phyloP scores from a whole-genome alignment of 163 green algal genomes.

The Picocystis sp. region DNA sequence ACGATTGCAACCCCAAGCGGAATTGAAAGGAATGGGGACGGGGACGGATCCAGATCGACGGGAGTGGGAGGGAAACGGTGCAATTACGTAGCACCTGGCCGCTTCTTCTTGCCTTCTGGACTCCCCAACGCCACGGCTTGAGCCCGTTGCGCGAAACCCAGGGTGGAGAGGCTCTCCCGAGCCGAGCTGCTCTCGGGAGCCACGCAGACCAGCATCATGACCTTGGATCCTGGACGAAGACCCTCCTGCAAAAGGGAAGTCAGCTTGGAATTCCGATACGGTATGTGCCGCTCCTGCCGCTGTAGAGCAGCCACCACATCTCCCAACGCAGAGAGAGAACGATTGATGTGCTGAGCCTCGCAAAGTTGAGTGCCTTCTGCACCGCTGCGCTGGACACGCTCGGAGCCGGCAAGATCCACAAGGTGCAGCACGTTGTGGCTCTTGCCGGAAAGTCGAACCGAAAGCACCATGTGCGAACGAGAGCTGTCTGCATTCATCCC shows the following conservation, averaged over 20 bases:
- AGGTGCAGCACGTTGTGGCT: constrained; percentile 22
- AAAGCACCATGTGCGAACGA: constrained; percentile 66
- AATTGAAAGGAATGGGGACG: too few species aligned
- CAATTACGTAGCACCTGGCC: too few species aligned
- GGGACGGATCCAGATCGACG: too few species aligned
- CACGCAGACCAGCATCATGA: constrained; percentile 22
- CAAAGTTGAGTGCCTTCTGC: constrained; percentile 43
- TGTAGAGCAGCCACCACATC: constrained; percentile 66
- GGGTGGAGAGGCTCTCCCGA: too few species aligned
- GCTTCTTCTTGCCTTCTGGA: too few species aligned
- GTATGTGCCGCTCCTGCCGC: constrained; percentile 45
- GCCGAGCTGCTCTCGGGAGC: too few species aligned
- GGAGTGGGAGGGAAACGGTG: too few species aligned
- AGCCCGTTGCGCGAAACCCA: too few species aligned
- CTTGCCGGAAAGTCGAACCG: constrained; percentile 26
- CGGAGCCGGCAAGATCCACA: constrained; percentile 43
- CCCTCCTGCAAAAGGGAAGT: constrained; percentile 37
- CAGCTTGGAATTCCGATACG: constrained; percentile 97
- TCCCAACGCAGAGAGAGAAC: constrained; percentile 48
- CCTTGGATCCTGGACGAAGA: constrained; percentile 24
- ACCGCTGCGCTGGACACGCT: constrained; percentile 49
- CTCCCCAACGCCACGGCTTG: too few species aligned
- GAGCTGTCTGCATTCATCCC: constrained; percentile 93
- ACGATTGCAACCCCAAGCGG: too few species aligned
- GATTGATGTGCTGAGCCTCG: constrained; percentile 74